Conservation (phyloP, 495 filamentous ascomycete genomes). For the Daldinia bambusicola region DNA sequence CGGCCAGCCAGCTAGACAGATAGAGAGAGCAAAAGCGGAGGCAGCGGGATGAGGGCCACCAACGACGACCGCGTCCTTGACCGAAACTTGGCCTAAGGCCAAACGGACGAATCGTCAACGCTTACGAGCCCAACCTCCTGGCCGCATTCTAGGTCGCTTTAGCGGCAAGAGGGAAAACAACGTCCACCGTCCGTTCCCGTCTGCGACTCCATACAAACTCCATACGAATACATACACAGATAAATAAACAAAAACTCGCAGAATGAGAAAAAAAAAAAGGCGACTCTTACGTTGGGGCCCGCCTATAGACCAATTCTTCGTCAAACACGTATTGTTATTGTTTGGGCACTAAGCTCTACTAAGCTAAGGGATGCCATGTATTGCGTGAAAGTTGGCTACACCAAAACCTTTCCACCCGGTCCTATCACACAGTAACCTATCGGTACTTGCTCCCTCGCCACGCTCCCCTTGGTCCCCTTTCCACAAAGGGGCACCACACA, state of each 20-base stretch:
- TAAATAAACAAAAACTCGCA: constrained; percentile 35
- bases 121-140: constrained; percentile 44
- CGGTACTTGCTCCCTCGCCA: constrained; percentile 18
- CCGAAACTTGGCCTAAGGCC: constrained; percentile 40
- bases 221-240: constrained; percentile 28
- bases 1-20: too few species aligned
- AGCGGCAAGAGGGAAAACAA: constrained; percentile 27
- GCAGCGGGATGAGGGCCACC: constrained; percentile 33
- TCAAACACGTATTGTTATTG: constrained; percentile 21
- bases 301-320: constrained; percentile 18
- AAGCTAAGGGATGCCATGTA: constrained; percentile 35
- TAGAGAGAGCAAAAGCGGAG: constrained; percentile 24
- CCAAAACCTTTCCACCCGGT: constrained; percentile 30
- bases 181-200: constrained; percentile 37
- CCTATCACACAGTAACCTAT: constrained; percentile 27
- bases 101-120: constrained; percentile 30
- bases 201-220: constrained; percentile 27
- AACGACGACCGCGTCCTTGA: constrained; percentile 42
- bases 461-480: constrained; percentile 21
- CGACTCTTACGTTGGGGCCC: constrained; percentile 10
- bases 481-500: constrained; percentile 15
- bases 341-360: constrained; percentile 25
- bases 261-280: constrained; percentile 9
- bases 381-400: constrained; percentile 42
- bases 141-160: constrained; percentile 45